phyloP scores from a whole-genome alignment of 2,329 filamentous ascomycete species.

The Pochonia chlamydosporia region DNA sequence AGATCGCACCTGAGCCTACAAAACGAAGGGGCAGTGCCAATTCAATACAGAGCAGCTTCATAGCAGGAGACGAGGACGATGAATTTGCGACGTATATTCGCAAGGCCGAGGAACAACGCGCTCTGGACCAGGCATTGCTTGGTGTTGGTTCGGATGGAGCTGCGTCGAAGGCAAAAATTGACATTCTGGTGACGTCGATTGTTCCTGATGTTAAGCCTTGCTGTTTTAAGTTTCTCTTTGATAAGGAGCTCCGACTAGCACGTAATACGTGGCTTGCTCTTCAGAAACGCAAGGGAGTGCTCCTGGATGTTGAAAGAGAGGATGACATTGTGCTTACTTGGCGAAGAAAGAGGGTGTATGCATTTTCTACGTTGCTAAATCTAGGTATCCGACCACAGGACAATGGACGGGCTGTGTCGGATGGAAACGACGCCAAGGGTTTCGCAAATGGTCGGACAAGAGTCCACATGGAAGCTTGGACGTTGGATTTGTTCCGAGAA shows the following conservation, averaged over 20 bases:
- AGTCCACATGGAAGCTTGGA: slow-evolving; percentile 76
- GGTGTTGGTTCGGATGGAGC: slow-evolving; percentile 10
- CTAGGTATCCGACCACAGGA: slow-evolving; percentile 51
- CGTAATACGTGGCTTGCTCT: slow-evolving; percentile 63
- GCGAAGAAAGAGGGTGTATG: slow-evolving; percentile 66
- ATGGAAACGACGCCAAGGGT: slow-evolving; percentile 32
- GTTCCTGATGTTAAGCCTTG: slow-evolving; percentile 52
- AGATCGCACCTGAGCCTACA: background rate
- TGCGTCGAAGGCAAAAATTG: slow-evolving; percentile 18
- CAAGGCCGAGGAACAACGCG: slow-evolving; percentile 31
- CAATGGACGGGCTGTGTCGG: slow-evolving; percentile 35
- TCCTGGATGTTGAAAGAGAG: slow-evolving; percentile 33
- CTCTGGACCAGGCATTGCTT: slow-evolving; percentile 18
- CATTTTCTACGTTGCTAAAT: slow-evolving; percentile 65
- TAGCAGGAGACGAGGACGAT: slow-evolving; percentile 28
- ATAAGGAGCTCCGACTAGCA: slow-evolving; percentile 61
- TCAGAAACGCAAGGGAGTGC: slow-evolving; percentile 40
- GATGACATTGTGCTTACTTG: slow-evolving; percentile 70
- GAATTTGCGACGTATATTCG: slow-evolving; percentile 42
- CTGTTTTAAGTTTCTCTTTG: slow-evolving; percentile 59
- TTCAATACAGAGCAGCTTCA: slow-evolving; percentile 17
- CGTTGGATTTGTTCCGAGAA: slow-evolving; percentile 51
- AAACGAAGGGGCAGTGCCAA: slow-evolving; percentile 17
- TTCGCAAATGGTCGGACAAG: slow-evolving; percentile 45
- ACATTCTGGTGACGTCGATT: slow-evolving; percentile 50